A percentile compares a stretch with the other conserved stretches of the same genome.
These are phyloP conservation scores for Lasiodiplodia hormozganensis DNA, from an alignment of 2,329 filamentous ascomycete species.

Conservation along the genomic window DNA sequence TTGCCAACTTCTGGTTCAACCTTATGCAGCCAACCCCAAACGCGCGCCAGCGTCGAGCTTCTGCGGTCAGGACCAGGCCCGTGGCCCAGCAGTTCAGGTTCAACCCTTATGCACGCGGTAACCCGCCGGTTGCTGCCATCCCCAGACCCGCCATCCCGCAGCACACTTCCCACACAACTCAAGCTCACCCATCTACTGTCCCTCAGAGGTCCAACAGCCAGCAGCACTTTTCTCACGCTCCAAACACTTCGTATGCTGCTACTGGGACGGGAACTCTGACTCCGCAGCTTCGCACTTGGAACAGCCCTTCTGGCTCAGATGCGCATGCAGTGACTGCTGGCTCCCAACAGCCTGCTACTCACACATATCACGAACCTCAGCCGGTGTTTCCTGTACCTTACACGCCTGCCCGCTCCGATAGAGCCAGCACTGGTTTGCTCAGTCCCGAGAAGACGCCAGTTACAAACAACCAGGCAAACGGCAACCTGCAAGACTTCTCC, in stretches of 20 bases:
- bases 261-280: neutral
- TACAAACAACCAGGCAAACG: neutral
- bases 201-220: neutral
- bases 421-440: neutral
- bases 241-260: neutral
- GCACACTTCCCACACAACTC: neutral
- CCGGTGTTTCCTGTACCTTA: neutral
- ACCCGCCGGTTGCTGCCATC: neutral
- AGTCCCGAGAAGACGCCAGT: neutral
- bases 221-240: neutral
- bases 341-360: too few relatives aligned
- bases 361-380: too few relatives aligned
- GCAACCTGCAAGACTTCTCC: neutral
- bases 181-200: too few relatives aligned
- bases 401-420: neutral
- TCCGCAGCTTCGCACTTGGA: neutral
- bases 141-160: neutral
- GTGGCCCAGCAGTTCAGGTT: conserved; percentile 35
- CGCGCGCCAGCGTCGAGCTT: conserved; percentile 29
- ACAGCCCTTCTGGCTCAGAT: too few relatives aligned
- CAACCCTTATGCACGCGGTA: too few relatives aligned
- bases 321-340: too few relatives aligned
- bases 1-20: neutral
- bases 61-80: conserved; percentile 45
- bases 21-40: neutral